Conservation (phyloP, 306 rosid species). For the Gleditsia sinensis region DNA sequence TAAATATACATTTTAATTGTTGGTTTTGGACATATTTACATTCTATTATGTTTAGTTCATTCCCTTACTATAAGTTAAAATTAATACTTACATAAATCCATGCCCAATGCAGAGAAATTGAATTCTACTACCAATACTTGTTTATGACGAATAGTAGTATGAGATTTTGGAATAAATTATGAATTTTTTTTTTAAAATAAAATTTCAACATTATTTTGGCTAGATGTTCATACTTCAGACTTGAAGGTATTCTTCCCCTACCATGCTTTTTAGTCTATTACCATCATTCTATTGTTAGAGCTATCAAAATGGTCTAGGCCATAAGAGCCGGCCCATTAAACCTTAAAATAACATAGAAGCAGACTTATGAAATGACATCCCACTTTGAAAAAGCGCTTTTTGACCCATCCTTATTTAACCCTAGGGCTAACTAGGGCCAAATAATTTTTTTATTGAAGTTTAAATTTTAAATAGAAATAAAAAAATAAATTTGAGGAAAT, state of each 20-base stretch:
- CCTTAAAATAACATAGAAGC: no score
- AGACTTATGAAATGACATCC: no score
- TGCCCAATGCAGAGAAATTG: neutral
- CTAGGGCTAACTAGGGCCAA: no score
- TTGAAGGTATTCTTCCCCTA: neutral
- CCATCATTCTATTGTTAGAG: neutral
- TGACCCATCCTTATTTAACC: no score
- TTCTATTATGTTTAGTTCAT: neutral
- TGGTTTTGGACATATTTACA: neutral
- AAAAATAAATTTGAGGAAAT: no score
- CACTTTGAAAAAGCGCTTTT: no score
- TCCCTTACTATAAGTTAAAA: neutral
- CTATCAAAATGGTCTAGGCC: no score
- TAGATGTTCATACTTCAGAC: constrained; percentile 1
- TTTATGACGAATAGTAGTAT: neutral
- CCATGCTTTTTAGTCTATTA: neutral
- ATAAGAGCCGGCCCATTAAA: no score
- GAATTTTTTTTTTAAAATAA: neutral
- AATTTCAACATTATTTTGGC: neutral
- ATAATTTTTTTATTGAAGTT: no score
- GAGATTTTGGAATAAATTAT: neutral
- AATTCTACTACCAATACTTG: neutral
- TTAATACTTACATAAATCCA: neutral
- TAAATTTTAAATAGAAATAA: no score
- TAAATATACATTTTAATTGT: constrained; percentile 6